Evolutionary conservation across 2,329 filamentous ascomycete species (phyloP).

Genomic region (Verticillium alfalfae): DNA sequence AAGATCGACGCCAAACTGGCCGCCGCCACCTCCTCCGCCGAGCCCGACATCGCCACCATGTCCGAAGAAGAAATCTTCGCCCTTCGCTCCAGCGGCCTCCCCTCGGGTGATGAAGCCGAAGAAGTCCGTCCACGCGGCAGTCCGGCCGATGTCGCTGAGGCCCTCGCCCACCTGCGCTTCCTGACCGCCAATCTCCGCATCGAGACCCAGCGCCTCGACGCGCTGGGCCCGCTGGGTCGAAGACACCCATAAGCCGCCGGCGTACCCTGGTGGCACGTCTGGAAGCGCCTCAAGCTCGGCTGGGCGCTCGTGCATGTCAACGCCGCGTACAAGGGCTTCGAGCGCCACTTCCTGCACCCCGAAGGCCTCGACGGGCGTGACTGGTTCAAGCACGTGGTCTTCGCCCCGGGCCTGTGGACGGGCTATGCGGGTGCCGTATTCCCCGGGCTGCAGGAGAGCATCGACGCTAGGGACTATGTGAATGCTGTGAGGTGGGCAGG

Average conservation of each 20-base stretch:
- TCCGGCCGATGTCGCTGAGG: slow-evolving; percentile 29
- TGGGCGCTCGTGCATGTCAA: slow-evolving; percentile 64
- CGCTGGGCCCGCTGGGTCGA: slow-evolving; percentile 32
- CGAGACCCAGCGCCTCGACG: slow-evolving; percentile 39
- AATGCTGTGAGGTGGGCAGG: slow-evolving; percentile 54
- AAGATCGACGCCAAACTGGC: slow-evolving; percentile 44
- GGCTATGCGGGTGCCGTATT: slow-evolving; percentile 75
- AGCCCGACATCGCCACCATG: slow-evolving; percentile 17
- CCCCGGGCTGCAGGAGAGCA: slow-evolving; percentile 57
- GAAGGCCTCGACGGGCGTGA: slow-evolving; percentile 70
- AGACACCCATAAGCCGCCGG: slow-evolving; percentile 40
- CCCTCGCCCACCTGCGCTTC: slow-evolving; percentile 30
- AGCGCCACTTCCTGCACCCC: slow-evolving; percentile 72
- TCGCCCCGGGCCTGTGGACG: slow-evolving; percentile 86
- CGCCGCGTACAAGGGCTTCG: slow-evolving; percentile 75
- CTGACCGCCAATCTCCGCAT: slow-evolving; percentile 29
- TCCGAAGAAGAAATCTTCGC: slow-evolving; percentile 21
- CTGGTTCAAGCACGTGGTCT: slow-evolving; percentile 96
- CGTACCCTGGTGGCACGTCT: slow-evolving; percentile 75
- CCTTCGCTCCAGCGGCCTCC: slow-evolving; percentile 12
- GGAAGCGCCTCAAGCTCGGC: slow-evolving; percentile 59
- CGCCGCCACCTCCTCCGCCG: slow-evolving; percentile 16
- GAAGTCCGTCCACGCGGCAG: slow-evolving; percentile 22
- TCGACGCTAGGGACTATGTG: slow-evolving; percentile 51
- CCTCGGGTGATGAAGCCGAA: background rate